A percentile compares a stretch with the other conserved stretches of the same genome.
phyloP scores from a whole-genome alignment of 2,329 filamentous ascomycete species.

The Cercospora zeina region DNA sequence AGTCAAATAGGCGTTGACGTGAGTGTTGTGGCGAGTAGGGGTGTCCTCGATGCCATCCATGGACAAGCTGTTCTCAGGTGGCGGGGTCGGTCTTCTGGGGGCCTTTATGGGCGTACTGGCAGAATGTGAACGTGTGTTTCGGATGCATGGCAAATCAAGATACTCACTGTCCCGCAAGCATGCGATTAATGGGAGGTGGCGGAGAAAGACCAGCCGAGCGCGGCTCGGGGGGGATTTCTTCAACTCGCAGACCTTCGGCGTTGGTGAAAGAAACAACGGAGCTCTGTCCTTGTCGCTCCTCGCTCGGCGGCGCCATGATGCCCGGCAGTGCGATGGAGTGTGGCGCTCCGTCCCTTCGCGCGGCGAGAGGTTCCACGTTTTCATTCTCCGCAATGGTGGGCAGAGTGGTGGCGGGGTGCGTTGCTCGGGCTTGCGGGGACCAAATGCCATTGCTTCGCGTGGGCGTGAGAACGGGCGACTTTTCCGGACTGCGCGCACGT shows the following conservation, averaged over 20 bases:
- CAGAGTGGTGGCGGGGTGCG: slow-evolving; percentile 23
- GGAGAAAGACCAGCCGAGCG: slow-evolving; percentile 34
- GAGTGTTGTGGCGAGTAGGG: slow-evolving; percentile 41
- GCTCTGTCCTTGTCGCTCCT: slow-evolving; percentile 26
- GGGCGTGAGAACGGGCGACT: slow-evolving; percentile 40
- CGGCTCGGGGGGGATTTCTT: slow-evolving; percentile 39
- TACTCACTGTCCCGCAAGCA: slow-evolving; percentile 36
- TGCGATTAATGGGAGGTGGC: slow-evolving; percentile 36
- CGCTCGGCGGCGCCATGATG: slow-evolving; percentile 20
- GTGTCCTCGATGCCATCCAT: slow-evolving; percentile 40
- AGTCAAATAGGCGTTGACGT: slow-evolving; percentile 38
- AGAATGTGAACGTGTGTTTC: background rate
- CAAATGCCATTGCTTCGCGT: slow-evolving; percentile 26
- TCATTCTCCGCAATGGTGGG: slow-evolving; percentile 42
- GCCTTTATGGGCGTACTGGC: slow-evolving; percentile 36
- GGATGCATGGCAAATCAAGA: background rate
- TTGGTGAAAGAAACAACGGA: slow-evolving; percentile 32
- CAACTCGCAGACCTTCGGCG: slow-evolving; percentile 33
- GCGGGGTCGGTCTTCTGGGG: slow-evolving; percentile 35
- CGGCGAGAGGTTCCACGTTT: slow-evolving; percentile 31
- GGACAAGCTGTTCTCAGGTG: slow-evolving; percentile 32
- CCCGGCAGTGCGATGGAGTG: slow-evolving; percentile 31
- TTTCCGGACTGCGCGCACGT: slow-evolving; percentile 37
- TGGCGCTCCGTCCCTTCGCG: slow-evolving; percentile 34
- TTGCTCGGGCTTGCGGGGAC: slow-evolving; percentile 22